Evolutionary conservation across 1,139 yeast genomes (phyloP).

Genomic region (Zhuliangozyma blackwelliae): DNA sequence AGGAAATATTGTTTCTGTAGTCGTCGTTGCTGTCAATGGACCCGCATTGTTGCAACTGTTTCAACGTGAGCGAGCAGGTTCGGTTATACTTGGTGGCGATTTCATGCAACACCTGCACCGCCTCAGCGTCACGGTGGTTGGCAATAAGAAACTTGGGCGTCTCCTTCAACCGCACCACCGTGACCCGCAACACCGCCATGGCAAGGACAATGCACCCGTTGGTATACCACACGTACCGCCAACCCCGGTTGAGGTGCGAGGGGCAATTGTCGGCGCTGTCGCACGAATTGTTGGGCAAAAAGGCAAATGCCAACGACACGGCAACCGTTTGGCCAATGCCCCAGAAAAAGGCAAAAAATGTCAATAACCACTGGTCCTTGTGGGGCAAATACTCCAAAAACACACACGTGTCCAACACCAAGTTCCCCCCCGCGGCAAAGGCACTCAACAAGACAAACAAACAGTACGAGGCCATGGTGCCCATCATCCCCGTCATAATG

Average conservation of each 20-base stretch:
- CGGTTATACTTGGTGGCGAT: slow-evolving; percentile 43
- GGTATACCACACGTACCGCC: slow-evolving; percentile 56
- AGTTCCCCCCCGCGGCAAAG: slow-evolving; percentile 56
- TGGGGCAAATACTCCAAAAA: slow-evolving; percentile 56
- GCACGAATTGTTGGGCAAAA: slow-evolving; percentile 49
- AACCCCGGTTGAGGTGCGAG: slow-evolving; percentile 47
- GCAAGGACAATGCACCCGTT: slow-evolving; percentile 51
- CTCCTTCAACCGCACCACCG: slow-evolving; percentile 46
- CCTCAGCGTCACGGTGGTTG: slow-evolving; percentile 51
- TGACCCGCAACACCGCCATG: slow-evolving; percentile 44
- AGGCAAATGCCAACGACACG: slow-evolving; percentile 53
- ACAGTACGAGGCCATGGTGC: slow-evolving; percentile 44
- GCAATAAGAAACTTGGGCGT: slow-evolving; percentile 56
- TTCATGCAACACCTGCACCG: slow-evolving; percentile 29
- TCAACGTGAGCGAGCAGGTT: slow-evolving; percentile 39
- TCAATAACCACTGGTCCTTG: slow-evolving; percentile 49
- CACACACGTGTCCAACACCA: slow-evolving; percentile 57
- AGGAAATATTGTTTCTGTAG: slow-evolving; percentile 15
- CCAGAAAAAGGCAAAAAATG: slow-evolving; percentile 59
- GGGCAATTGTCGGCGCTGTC: slow-evolving; percentile 33
- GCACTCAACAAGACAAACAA: slow-evolving; percentile 44
- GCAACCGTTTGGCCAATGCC: slow-evolving; percentile 60
- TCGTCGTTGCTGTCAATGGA: slow-evolving; percentile 26
- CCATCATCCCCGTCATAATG: slow-evolving; percentile 51
- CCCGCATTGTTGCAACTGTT: slow-evolving; percentile 43